A percentile compares a stretch with the other conserved stretches of the same genome.
These are phyloP conservation scores for Dactylellina parvicollis DNA, from an alignment of 2,329 filamentous ascomycete genomes.

Conservation along the genomic window DNA sequence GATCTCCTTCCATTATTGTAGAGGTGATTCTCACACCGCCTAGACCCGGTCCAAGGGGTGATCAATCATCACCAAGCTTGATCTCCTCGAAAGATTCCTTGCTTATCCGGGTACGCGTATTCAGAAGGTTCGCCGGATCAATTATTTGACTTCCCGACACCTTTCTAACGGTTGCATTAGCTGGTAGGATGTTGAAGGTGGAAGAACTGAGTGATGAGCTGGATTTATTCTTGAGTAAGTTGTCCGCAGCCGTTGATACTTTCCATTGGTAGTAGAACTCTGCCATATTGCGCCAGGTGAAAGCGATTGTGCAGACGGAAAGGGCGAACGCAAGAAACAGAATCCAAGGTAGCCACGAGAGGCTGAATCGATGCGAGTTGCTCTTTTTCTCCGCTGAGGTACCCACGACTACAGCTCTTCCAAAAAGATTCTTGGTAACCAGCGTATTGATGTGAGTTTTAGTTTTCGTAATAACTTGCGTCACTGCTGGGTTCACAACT, in stretches of 20 bases:
- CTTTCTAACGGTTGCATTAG: conserved; percentile 6
- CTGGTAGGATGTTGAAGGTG: conserved; percentile 12
- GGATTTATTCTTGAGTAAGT: background rate
- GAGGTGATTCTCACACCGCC: conserved; percentile 5
- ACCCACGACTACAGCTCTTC: background rate
- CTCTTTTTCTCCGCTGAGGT: conserved; percentile 5
- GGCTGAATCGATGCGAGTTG: background rate
- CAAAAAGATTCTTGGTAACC: conserved; percentile 8
- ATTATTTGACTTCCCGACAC: conserved; percentile 20
- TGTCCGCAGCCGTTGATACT: background rate
- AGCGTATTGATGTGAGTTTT: conserved; percentile 26
- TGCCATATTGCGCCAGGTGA: conserved; percentile 4
- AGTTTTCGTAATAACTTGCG: conserved; percentile 19
- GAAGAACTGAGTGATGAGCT: background rate
- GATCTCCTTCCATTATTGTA: background rate
- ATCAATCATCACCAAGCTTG: conserved; percentile 31
- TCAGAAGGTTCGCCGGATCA: conserved; percentile 8
- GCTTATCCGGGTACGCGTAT: conserved; percentile 15
- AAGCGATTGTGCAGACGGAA: conserved; percentile 11
- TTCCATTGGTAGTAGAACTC: conserved; percentile 1
- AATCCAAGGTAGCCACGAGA: conserved; percentile 17
- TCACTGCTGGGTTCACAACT: conserved; percentile 9
- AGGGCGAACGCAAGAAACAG: background rate
- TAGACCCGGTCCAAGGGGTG: conserved; percentile 1
- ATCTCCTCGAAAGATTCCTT: conserved; percentile 34